phyloP scores from a whole-genome alignment of 306 rosid genomes.

The Vachellia collinsii region DNA sequence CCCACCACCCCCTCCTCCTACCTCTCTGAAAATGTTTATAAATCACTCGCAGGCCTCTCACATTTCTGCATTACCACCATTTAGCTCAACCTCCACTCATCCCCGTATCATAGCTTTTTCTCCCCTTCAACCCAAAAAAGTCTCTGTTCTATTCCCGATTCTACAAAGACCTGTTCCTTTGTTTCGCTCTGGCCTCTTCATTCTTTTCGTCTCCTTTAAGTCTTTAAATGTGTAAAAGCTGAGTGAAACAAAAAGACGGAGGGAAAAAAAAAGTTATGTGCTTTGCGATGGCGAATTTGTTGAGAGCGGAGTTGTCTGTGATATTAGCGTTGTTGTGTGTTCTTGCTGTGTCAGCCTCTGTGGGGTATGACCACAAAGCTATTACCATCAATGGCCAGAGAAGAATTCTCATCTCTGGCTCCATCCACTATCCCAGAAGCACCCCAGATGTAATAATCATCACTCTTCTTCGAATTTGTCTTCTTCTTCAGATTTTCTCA shows the following conservation, averaged over 20 bases:
- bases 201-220: constrained; percentile 11
- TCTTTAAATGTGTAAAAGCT: constrained; percentile 16
- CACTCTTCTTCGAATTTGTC: neutral
- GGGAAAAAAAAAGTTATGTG: neutral
- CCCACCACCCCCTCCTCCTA: constrained; percentile 27
- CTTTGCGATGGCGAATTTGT: constrained; percentile 40
- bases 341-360: constrained; percentile 63
- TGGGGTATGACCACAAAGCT: constrained; percentile 67
- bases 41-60: constrained; percentile 23
- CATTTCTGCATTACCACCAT: constrained; percentile 16
- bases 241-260: neutral
- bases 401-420: constrained; percentile 81
- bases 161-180: constrained; percentile 1
- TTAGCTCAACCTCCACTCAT: constrained; percentile 15
- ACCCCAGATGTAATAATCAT: constrained; percentile 68
- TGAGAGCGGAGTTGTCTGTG: constrained; percentile 12
- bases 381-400: constrained; percentile 63
- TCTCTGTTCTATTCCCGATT: constrained; percentile 8
- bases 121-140: constrained; percentile 13
- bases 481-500: neutral
- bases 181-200: constrained; percentile 3
- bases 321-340: constrained; percentile 31
- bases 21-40: constrained; percentile 46
- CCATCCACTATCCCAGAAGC: constrained; percentile 88
- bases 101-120: no score